Conservation (phyloP, 2,329 filamentous ascomycete species). For the Trichoderma asperellum region DNA sequence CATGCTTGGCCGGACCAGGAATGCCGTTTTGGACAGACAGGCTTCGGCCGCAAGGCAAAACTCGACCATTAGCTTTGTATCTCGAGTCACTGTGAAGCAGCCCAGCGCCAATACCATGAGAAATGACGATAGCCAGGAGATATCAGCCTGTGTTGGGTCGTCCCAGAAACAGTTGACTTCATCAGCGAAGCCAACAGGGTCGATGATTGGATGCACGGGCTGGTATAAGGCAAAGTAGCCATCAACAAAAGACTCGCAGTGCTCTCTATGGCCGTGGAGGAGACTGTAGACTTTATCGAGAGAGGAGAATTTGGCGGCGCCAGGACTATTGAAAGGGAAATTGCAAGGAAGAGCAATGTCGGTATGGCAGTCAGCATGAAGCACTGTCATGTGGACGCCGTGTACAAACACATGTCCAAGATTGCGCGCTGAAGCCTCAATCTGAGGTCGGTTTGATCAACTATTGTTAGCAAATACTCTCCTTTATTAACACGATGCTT, state of each 20-base stretch:
- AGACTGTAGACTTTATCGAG: constrained; percentile 1
- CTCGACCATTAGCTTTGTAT: constrained; percentile 16
- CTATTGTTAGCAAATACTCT: neutral
- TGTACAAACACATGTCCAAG: neutral
- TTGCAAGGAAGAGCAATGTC: constrained; percentile 15
- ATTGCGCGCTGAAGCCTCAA: constrained; percentile 2
- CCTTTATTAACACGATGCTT: neutral
- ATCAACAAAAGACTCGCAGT: constrained; percentile 7
- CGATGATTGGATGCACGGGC: constrained; percentile 13
- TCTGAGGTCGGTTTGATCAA: neutral
- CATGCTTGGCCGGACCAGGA: constrained; percentile 30
- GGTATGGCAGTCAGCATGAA: constrained; percentile 4
- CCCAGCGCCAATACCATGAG: constrained; percentile 30
- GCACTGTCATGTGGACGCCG: neutral
- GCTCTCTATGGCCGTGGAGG: neutral
- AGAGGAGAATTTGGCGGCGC: neutral
- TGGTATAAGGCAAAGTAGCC: constrained; percentile 8
- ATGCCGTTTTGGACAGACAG: constrained; percentile 30
- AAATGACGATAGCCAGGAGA: constrained; percentile 27
- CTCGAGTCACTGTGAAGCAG: constrained; percentile 6
- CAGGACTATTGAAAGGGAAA: constrained; percentile 7
- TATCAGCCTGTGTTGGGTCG: neutral
- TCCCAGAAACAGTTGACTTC: constrained; percentile 6
- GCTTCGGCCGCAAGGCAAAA: constrained; percentile 32
- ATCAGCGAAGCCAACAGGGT: neutral